A percentile compares a stretch with the other conserved stretches of the same genome.
Evolutionary conservation across 2,329 filamentous ascomycete species (phyloP).

Genomic region (Claviceps fusiformis): DNA sequence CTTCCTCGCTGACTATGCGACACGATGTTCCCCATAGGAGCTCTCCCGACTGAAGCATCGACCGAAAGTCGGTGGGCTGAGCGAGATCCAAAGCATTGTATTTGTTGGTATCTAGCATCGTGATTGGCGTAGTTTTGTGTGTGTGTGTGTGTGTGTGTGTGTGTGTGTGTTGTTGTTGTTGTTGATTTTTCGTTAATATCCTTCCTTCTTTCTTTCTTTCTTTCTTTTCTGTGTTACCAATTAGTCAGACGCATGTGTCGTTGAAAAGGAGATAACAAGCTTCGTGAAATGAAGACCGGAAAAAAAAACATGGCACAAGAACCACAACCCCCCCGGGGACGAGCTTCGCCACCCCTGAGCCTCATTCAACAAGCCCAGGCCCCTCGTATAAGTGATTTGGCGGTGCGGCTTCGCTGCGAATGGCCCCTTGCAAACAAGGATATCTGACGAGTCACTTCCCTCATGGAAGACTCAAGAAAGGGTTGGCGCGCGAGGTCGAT

Average conservation of each 20-base stretch:
- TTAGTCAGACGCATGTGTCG: not conserved
- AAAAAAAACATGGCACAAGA: too few species aligned
- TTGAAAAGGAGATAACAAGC: not conserved
- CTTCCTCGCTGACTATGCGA: not conserved
- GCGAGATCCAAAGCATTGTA: not conserved
- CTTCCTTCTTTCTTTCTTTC: not conserved
- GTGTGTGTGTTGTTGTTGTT: too few species aligned
- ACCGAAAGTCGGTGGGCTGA: conserved; percentile 2
- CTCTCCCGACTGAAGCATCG: not conserved
- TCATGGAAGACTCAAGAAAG: not conserved
- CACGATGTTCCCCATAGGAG: not conserved
- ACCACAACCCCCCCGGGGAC: too few species aligned
- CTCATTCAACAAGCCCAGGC: not conserved
- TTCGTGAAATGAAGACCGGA: not conserved
- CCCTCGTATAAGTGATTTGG: not conserved
- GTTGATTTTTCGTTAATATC: too few species aligned
- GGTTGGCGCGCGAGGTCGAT: not conserved
- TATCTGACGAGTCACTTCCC: not conserved
- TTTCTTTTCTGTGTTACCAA: not conserved
- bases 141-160: not conserved
- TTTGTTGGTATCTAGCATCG: not conserved
- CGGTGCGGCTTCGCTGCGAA: too few species aligned
- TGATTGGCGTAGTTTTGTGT: not conserved
- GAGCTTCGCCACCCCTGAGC: too few species aligned
- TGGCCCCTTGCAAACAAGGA: too few species aligned